A percentile compares a stretch with the other conserved stretches of the same genome.
phyloP scores from a whole-genome alignment of 2,329 filamentous ascomycete species.

The Aspergillus piperis region DNA sequence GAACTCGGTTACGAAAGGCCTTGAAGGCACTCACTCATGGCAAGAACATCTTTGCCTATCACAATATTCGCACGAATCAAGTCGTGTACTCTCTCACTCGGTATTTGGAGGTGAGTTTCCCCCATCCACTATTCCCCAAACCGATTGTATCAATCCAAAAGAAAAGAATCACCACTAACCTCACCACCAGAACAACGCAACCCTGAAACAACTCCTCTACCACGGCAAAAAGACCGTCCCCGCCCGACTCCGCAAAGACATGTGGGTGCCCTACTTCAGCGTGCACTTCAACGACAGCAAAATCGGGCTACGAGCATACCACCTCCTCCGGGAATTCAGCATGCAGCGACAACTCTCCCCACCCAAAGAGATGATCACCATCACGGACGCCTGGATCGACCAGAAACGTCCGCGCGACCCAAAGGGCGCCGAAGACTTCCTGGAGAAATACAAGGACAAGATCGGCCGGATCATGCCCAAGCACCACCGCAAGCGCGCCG shows the following conservation, averaged over 20 bases:
- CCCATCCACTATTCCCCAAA: background rate
- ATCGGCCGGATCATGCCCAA: conserved; percentile 49
- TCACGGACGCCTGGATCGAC: conserved; percentile 46
- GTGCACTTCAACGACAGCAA: conserved; percentile 55
- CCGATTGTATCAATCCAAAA: too few species aligned
- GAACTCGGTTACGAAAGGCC: conserved; percentile 46
- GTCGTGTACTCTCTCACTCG: conserved; percentile 64
- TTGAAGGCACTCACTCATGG: conserved; percentile 53
- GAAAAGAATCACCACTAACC: conserved; percentile 13
- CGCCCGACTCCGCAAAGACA: conserved; percentile 59
- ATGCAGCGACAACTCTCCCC: conserved; percentile 59
- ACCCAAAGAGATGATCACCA: conserved; percentile 45
- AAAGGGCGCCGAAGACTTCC: conserved; percentile 43
- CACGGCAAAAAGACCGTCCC: conserved; percentile 66
- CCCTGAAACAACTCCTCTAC: conserved; percentile 61
- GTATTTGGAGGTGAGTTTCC: conserved; percentile 53
- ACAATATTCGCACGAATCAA: conserved; percentile 63
- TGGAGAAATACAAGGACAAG: conserved; percentile 43
- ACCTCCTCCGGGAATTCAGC: conserved; percentile 62
- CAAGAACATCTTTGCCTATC: conserved; percentile 64
- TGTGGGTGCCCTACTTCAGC: conserved; percentile 63
- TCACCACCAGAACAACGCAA: conserved; percentile 48
- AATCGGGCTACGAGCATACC: conserved; percentile 57
- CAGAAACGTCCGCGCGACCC: conserved; percentile 42
- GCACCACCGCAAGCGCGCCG: conserved; percentile 51